Evolutionary conservation across 352 stramenopile species (phyloP), one percentile per base, ranked within the genome.

Genomic region (Phytophthora boehmeriae): DNA sequence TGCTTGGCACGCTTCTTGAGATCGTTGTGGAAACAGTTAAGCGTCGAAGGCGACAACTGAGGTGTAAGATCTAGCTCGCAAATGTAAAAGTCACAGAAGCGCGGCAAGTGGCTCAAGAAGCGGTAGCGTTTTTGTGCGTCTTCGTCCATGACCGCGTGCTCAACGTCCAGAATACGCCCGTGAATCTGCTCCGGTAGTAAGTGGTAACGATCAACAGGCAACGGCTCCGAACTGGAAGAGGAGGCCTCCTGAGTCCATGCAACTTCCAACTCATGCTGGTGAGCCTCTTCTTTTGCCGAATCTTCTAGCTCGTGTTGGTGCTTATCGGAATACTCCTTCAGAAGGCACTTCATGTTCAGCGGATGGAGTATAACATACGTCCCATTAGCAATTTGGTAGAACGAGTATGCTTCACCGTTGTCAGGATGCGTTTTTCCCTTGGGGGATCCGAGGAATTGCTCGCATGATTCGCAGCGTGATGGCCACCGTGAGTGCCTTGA

Each of bases 351-450:
- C 88, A 97, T 93, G 54, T 92, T 96, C 23, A 97, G 71, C 14
- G 90, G 85, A 54, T 97, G 90, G 11, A 97, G 68, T 53, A 96
- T 78, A n/a, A 93, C 90, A 46, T 93, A 93, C 49, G 88, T 92
- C 8, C 90, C 90, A 54, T 96, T 84, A 10, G 69, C 59, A 17
- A 93, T 85, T 54, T 97, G 90, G 45, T 96, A 96, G 46, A 96
- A 97, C 41, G 76, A 90, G 46, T 94, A 97, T 54, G 73, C 23
- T 4, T 83, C 76, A 9, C 63, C 16, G 38, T 17, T 56, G 4
- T 25, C 44, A 17, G 63, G 2, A 38, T 52, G 28, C 19, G 54
- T 28, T 32, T 62, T 71, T 4, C 16, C 23, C 34, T 64, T 73
- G 34, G 44, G n/a, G 42, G 20, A 2, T 30, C 17, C 35, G 16